These are phyloP conservation scores for Henckelia pumila DNA, from an alignment of 257 asterid species.

Conservation along the genomic window DNA sequence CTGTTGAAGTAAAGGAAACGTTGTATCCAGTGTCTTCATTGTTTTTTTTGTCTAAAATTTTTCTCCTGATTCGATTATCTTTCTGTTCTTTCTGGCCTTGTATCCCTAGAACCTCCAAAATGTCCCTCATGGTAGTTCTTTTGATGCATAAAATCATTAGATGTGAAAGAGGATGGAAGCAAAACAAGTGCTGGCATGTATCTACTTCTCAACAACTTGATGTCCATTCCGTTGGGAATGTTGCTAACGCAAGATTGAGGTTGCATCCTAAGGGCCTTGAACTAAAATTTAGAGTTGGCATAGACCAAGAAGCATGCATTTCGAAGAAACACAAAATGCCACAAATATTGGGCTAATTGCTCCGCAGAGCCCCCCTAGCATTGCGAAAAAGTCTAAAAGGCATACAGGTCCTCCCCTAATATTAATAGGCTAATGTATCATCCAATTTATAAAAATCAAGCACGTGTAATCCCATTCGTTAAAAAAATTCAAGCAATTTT, in stretches of 20 bases:
- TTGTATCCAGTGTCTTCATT: not conserved
- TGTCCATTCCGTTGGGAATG: slow-evolving; percentile 82
- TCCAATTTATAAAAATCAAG: no score
- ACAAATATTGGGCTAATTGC: not conserved
- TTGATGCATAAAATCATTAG: slow-evolving; percentile 27
- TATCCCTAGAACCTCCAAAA: no score
- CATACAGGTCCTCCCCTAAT: no score
- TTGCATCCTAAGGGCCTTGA: not conserved
- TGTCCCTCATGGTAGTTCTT: not conserved
- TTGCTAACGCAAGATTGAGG: slow-evolving; percentile 88
- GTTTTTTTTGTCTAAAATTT: slow-evolving; percentile 1
- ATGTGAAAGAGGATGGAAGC: slow-evolving; percentile 62
- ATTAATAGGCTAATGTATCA: no score
- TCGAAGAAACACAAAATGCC: not conserved
- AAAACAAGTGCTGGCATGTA: slow-evolving; percentile 72
- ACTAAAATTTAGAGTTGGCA: not conserved
- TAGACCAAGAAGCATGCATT: not conserved
- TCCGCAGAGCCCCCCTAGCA: no score
- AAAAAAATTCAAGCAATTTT: no score
- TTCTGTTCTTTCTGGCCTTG: not conserved
- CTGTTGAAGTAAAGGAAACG: not conserved
- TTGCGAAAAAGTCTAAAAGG: no score
- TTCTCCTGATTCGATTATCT: not conserved
- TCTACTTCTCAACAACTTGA: slow-evolving; percentile 63
- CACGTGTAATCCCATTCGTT: no score